A percentile compares a stretch with the other conserved stretches of the same genome.
Evolutionary conservation across 257 asterid genomes (phyloP).

Genomic region (Petunia axillaris): DNA sequence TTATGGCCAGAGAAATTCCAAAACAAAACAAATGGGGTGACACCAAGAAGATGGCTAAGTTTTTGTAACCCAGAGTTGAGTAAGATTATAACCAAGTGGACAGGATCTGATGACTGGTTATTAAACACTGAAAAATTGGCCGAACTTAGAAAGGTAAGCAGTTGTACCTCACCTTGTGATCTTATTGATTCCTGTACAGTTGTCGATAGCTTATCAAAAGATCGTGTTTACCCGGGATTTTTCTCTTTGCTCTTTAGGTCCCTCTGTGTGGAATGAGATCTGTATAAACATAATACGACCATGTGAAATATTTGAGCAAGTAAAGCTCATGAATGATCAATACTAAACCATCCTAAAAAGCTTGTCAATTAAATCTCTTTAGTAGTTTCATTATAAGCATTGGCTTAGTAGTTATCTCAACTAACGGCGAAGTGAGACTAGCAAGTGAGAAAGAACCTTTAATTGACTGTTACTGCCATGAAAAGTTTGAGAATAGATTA

Average conservation of each 20-base stretch:
- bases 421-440: background rate
- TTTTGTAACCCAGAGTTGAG: constrained; percentile 80
- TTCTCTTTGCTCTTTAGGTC: background rate
- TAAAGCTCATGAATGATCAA: background rate
- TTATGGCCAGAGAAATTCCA: constrained; percentile 79
- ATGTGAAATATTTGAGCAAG: background rate
- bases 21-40: constrained; percentile 87
- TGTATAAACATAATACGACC: background rate
- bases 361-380: no score
- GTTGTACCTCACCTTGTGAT: background rate
- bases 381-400: no score
- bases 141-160: constrained; percentile 66
- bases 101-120: constrained; percentile 72
- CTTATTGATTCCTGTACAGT: background rate
- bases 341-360: no score
- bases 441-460: no score
- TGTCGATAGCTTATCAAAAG: background rate
- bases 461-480: background rate
- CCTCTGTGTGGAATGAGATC: background rate
- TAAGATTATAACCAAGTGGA: constrained; percentile 71
- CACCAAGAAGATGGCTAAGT: constrained; percentile 85
- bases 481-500: no score
- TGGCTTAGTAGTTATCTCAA: no score
- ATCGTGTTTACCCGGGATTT: background rate
- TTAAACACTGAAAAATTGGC: constrained; percentile 66